A percentile compares a stretch with the other conserved stretches of the same genome.
These are phyloP conservation scores for Dendrobium catenatum DNA, from an alignment of 106 monocot genomes.

Conservation along the genomic window DNA sequence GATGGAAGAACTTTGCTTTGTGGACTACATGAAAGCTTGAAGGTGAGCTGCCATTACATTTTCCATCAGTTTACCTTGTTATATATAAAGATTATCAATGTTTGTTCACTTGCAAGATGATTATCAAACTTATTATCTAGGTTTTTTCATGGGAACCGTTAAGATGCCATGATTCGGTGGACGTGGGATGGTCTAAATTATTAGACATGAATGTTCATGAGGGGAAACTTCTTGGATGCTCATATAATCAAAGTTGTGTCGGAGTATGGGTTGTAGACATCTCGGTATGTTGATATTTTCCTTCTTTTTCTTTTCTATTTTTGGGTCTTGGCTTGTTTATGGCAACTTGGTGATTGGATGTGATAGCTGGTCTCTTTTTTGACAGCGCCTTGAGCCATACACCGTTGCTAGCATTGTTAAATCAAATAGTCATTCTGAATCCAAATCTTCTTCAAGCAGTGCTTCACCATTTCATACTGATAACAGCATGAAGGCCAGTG, in stretches of 20 bases:
- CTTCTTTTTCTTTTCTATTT: background rate
- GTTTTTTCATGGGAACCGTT: conserved; percentile 97
- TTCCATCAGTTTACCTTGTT: background rate
- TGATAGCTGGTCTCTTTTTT: conserved; percentile 11
- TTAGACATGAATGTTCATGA: conserved; percentile 91
- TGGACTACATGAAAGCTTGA: conserved; percentile 85
- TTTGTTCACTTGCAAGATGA: background rate
- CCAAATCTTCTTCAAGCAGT: conserved; percentile 35
- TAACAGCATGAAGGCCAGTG: conserved; percentile 51
- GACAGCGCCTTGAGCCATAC: conserved; percentile 83
- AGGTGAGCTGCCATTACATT: conserved; percentile 30
- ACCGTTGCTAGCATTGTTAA: conserved; percentile 32
- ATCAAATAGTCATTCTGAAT: conserved; percentile 56
- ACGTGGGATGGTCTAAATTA: conserved; percentile 96
- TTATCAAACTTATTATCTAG: conserved; percentile 22
- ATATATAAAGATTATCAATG: background rate
- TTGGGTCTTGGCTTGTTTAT: background rate
- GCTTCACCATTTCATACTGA: conserved; percentile 46
- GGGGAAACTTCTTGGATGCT: conserved; percentile 97
- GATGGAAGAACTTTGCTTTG: conserved; percentile 83
- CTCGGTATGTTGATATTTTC: conserved; percentile 45
- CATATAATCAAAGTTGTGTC: conserved; percentile 98
- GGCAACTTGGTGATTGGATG: background rate
- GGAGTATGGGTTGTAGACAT: conserved; percentile 99
- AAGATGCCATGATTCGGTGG: conserved; percentile 83